Evolutionary conservation across 345 rosid species (phyloP).

Genomic region (Melaleuca quinquenervia): DNA sequence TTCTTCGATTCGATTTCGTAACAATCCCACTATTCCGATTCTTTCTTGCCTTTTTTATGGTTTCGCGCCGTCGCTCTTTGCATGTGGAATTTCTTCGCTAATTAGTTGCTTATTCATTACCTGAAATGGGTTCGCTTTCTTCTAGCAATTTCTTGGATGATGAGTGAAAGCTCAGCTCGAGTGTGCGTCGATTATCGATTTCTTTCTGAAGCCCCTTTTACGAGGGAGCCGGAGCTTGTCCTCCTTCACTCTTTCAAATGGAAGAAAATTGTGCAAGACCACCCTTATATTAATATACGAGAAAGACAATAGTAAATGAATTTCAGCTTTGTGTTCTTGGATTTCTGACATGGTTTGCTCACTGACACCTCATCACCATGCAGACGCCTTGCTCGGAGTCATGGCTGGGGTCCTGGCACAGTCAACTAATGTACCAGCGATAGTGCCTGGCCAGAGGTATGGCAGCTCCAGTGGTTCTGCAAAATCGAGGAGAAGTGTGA

Average conservation of each 20-base stretch:
- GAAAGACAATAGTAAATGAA: background rate
- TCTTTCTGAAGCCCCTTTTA: background rate
- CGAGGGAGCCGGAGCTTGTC: background rate
- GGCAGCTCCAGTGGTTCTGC: slow-evolving; percentile 29
- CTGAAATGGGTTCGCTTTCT: background rate
- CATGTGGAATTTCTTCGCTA: background rate
- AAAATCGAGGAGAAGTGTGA: slow-evolving; percentile 28
- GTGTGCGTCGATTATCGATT: background rate
- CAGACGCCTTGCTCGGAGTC: background rate
- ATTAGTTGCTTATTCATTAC: background rate
- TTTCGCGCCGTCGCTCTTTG: background rate
- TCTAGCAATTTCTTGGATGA: background rate
- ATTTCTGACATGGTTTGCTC: background rate
- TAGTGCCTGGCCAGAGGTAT: slow-evolving; percentile 24
- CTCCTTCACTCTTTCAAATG: background rate
- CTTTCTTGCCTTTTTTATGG: background rate
- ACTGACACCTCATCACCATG: background rate
- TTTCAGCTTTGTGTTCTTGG: background rate
- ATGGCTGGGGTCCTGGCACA: slow-evolving; percentile 68
- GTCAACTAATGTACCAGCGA: slow-evolving; percentile 31
- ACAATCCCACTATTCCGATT: background rate
- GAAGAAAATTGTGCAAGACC: background rate
- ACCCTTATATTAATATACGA: background rate
- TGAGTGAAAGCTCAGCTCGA: background rate
- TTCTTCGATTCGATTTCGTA: background rate